Conservation (phyloP, 2,329 filamentous ascomycete genomes). For the Fusarium sacchari region DNA sequence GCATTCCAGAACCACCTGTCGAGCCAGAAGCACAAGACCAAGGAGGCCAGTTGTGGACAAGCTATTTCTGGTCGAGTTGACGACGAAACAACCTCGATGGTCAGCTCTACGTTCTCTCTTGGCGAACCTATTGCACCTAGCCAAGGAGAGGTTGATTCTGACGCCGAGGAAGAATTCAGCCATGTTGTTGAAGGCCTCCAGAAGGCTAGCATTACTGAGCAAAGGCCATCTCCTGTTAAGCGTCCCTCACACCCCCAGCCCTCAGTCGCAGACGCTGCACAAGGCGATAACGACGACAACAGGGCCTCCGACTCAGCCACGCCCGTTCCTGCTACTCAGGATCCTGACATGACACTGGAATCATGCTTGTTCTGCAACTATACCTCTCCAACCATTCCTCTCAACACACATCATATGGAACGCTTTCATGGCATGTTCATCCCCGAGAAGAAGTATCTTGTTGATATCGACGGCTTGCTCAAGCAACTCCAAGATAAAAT, state of each 20-base stretch:
- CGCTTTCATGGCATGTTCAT: slow-evolving; percentile 96
- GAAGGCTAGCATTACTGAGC: slow-evolving; percentile 72
- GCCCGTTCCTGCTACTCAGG: slow-evolving; percentile 49
- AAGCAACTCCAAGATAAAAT: slow-evolving; percentile 83
- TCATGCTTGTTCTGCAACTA: slow-evolving; percentile 93
- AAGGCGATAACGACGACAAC: slow-evolving; percentile 54
- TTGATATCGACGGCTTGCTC: slow-evolving; percentile 84
- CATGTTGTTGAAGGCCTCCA: slow-evolving; percentile 82
- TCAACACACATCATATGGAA: slow-evolving; percentile 90
- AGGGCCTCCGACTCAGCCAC: slow-evolving; percentile 57
- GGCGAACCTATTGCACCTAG: slow-evolving; percentile 75
- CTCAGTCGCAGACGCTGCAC: slow-evolving; percentile 54
- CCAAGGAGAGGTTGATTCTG: slow-evolving; percentile 66
- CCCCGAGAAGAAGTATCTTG: slow-evolving; percentile 85
- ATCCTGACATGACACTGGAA: slow-evolving; percentile 56
- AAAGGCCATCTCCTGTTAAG: slow-evolving; percentile 62
- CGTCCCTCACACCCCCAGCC: slow-evolving; percentile 63
- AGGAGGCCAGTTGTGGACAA: slow-evolving; percentile 60
- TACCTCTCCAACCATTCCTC: slow-evolving; percentile 76
- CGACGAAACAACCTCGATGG: slow-evolving; percentile 82
- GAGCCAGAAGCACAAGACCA: slow-evolving; percentile 84
- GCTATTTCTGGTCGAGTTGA: slow-evolving; percentile 52
- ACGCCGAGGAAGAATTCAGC: slow-evolving; percentile 79
- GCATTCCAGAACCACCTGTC: slow-evolving; percentile 92
- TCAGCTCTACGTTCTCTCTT: slow-evolving; percentile 91